Evolutionary conservation across 2,329 filamentous ascomycete species (phyloP).

Genomic region (Paracorniculantispora psalliotae): DNA sequence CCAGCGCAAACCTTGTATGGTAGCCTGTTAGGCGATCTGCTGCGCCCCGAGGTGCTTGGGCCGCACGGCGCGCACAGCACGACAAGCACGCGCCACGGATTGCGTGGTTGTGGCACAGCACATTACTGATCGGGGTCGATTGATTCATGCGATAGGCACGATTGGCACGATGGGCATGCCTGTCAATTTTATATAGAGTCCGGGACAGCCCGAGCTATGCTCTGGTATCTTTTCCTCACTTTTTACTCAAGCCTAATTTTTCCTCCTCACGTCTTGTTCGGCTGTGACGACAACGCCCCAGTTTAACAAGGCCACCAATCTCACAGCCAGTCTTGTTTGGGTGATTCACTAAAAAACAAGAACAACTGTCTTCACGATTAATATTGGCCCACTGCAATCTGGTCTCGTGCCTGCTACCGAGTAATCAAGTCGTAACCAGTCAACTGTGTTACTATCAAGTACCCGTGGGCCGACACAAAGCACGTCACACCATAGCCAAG

Average conservation of each 20-base stretch:
- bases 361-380: too few species aligned
- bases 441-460: too few species aligned
- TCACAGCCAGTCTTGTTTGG: background rate
- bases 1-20: conserved; percentile 2
- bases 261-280: background rate
- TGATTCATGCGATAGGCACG: too few species aligned
- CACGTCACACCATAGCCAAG: conserved; percentile 1
- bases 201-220: background rate
- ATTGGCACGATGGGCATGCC: background rate
- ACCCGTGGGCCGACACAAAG: conserved; percentile 2
- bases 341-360: too few species aligned
- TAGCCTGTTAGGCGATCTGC: background rate
- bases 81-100: background rate
- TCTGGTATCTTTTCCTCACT: background rate
- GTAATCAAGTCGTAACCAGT: background rate
- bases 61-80: background rate
- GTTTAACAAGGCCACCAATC: background rate
- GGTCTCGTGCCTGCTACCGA: background rate
- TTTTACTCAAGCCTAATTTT: background rate
- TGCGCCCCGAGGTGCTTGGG: background rate
- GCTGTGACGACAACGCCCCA: background rate
- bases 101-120: background rate
- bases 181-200: background rate
- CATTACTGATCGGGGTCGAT: background rate
- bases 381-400: background rate